These are phyloP conservation scores for Fusarium devonianum DNA, from an alignment of 2,329 filamentous ascomycete species.

Conservation along the genomic window DNA sequence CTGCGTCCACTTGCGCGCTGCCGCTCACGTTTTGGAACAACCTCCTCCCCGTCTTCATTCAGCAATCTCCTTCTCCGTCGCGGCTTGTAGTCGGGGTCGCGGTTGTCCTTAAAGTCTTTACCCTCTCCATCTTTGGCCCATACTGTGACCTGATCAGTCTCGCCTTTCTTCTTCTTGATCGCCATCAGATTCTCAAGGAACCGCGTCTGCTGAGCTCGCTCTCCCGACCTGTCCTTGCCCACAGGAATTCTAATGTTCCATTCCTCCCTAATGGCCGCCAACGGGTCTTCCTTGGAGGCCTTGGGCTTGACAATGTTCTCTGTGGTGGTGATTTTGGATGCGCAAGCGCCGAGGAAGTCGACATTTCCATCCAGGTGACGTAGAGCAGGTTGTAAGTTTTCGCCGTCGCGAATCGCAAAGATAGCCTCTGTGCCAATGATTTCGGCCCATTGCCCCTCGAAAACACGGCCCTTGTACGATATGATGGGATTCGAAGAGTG, in stretches of 20 bases:
- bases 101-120: constrained; percentile 52
- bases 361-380: constrained; percentile 65
- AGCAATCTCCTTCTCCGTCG: constrained; percentile 40
- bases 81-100: constrained; percentile 51
- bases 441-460: constrained; percentile 81
- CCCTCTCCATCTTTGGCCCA: constrained; percentile 57
- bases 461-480: constrained; percentile 79
- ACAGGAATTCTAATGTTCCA: constrained; percentile 55
- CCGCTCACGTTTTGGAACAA: constrained; percentile 31
- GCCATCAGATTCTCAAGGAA: constrained; percentile 73
- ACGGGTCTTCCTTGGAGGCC: constrained; percentile 44
- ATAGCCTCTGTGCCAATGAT: constrained; percentile 86
- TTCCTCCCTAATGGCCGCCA: constrained; percentile 51
- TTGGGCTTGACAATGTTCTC: constrained; percentile 66
- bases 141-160: constrained; percentile 70
- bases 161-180: constrained; percentile 69
- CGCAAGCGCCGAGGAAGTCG: constrained; percentile 75
- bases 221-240: constrained; percentile 56
- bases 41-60: constrained; percentile 39
- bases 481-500: constrained; percentile 79
- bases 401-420: constrained; percentile 63
- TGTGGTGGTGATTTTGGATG: constrained; percentile 72
- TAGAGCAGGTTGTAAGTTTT: constrained; percentile 57
- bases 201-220: constrained; percentile 56
- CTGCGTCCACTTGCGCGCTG: constrained; percentile 27